phyloP scores from a whole-genome alignment of 331 rosid genomes.

The Quercus tomentella region DNA sequence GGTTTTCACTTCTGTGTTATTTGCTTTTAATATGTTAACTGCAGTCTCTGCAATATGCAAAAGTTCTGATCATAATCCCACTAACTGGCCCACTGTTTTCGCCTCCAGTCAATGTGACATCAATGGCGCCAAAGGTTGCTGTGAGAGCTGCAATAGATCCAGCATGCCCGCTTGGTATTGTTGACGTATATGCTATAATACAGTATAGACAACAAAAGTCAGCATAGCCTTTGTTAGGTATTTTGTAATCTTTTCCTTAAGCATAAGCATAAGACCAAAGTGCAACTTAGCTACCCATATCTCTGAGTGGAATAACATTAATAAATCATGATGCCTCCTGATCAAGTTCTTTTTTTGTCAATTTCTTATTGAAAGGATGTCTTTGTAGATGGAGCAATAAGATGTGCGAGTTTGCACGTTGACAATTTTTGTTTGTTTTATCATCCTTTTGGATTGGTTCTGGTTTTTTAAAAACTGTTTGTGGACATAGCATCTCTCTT shows the following conservation, averaged over 20 bases:
- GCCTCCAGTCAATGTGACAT: neutral
- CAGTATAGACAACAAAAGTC: neutral
- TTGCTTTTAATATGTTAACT: neutral
- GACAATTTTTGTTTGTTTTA: neutral
- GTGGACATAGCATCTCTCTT: no score
- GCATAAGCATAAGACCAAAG: neutral
- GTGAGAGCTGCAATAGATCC: conserved; percentile 5
- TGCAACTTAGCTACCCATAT: neutral
- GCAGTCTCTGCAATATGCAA: neutral
- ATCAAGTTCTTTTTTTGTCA: neutral
- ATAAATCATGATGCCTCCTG: neutral
- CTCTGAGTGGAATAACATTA: neutral
- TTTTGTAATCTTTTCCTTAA: neutral
- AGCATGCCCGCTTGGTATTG: neutral
- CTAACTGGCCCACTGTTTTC: neutral
- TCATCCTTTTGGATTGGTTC: neutral
- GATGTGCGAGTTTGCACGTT: neutral
- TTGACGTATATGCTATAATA: neutral
- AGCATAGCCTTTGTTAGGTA: neutral
- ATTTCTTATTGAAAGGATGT: neutral
- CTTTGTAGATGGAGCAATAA: neutral
- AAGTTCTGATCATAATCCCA: neutral
- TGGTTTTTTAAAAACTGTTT: neutral
- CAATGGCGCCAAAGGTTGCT: neutral
- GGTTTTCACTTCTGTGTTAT: neutral